Evolutionary conservation across 2,329 filamentous ascomycete genomes (phyloP), one percentile per base, ranked within the genome.

Genomic region (Sporothrix curviconia): DNA sequence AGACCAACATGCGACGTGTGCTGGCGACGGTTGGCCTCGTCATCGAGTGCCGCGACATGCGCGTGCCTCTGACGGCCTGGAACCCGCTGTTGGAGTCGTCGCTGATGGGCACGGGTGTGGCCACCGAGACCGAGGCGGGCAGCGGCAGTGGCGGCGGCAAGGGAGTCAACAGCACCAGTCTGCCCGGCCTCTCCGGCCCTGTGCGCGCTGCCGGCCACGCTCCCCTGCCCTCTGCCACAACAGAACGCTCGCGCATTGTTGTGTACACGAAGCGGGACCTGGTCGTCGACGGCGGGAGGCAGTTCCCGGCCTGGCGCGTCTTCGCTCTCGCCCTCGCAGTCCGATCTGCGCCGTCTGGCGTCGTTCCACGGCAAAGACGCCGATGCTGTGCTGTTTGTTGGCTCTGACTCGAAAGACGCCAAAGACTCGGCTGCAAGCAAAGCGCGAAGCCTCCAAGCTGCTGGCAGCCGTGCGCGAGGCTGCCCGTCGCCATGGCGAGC

Each of bases 191-290:
- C n/a, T 55, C 58, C 3, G 58, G 58, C 9, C 55, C 52, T 3
- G 24, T 60, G n/a, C 55, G 49, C 2, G 43, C 49, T 4, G 51
- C 56, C 3, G 36, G 37, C 25, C 15, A 19, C 7, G 36, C 34
- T 4, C 42, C 36, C 4, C 19, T 49, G 24, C 22, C 56, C 19
- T 44, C 56, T 9, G 79, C 84, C 62, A 79, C 82, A 37, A 74
- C 83, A 28, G 86, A 85, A 15, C 84, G 84, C 62, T 79, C 87
- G 66, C 83, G 92, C 60, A 75, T 96, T 63, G 78, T 97, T 64
- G 85, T 97, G 39, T 97, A 96, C 72, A 99, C 94, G 15, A 96
- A 97, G 71, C 76, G 82, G 63, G 92, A 96, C 71, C 78, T 96
- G 25, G 86, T 84, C 51, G 65, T 73, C 47, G 61, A 68, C 59